Conservation (phyloP, 2,329 filamentous ascomycete genomes). For the Aspergillus neotritici region DNA sequence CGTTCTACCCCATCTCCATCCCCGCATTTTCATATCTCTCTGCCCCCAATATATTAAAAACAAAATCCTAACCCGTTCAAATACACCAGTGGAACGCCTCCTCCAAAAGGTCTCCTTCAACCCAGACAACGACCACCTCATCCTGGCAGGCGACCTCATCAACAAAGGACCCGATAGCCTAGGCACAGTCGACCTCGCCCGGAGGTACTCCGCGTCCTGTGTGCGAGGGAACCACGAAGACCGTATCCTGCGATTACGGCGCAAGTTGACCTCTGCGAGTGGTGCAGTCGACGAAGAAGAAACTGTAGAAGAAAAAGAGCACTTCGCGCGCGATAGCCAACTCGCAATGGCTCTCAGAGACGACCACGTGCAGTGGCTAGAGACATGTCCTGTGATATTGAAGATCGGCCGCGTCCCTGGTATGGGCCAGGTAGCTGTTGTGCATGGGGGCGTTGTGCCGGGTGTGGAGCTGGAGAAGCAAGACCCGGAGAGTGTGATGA, state of each 20-base stretch:
- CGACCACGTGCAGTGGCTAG: slow-evolving; percentile 64
- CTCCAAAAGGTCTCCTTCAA: slow-evolving; percentile 63
- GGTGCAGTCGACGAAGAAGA: slow-evolving; percentile 9
- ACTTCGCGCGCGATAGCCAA: slow-evolving; percentile 36
- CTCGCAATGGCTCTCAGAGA: slow-evolving; percentile 53
- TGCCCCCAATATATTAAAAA: neutral
- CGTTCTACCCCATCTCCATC: slow-evolving; percentile 16
- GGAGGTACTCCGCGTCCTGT: slow-evolving; percentile 66
- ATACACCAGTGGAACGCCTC: slow-evolving; percentile 47
- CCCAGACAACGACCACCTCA: slow-evolving; percentile 60
- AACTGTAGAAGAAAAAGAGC: slow-evolving; percentile 27
- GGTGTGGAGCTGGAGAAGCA: slow-evolving; percentile 64
- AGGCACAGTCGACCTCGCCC: slow-evolving; percentile 70
- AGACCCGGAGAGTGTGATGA: slow-evolving; percentile 80
- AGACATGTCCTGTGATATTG: slow-evolving; percentile 70
- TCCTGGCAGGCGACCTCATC: slow-evolving; percentile 73
- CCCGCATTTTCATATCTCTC: neutral
- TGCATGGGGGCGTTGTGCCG: slow-evolving; percentile 81
- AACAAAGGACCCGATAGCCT: slow-evolving; percentile 79
- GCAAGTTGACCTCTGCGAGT: slow-evolving; percentile 35
- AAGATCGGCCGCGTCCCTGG: slow-evolving; percentile 58
- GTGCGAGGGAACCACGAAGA: slow-evolving; percentile 95
- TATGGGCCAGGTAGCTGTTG: slow-evolving; percentile 64
- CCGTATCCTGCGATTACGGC: slow-evolving; percentile 64
- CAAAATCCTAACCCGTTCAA: neutral